phyloP scores from a whole-genome alignment of 352 stramenopile genomes.

The Globisporangium paroecandrum region DNA sequence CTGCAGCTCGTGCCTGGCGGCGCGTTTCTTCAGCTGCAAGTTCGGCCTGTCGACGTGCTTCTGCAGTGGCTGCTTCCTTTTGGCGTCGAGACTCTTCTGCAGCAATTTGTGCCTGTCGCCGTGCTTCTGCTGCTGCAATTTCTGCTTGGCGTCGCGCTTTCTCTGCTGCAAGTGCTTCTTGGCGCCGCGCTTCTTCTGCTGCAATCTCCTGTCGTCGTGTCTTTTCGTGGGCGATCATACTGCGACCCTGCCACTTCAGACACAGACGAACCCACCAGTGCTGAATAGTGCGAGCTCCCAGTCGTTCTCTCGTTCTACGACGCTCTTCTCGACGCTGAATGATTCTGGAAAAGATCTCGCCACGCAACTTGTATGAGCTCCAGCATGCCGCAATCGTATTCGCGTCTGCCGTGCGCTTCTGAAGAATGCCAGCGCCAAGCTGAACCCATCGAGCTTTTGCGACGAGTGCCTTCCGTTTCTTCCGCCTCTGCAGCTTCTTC shows the following conservation, averaged over 20 bases:
- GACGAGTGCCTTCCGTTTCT: constrained; percentile 25
- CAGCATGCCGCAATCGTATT: constrained; percentile 35
- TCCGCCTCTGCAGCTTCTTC: constrained; percentile 20
- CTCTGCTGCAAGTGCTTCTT: background rate
- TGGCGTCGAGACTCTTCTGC: background rate
- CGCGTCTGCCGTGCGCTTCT: constrained; percentile 22
- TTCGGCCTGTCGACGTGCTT: constrained; percentile 3
- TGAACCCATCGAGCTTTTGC: constrained; percentile 31
- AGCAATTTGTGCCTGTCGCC: background rate
- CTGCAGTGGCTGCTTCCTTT: background rate
- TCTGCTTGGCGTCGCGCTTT: background rate
- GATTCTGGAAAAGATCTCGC: constrained; percentile 19
- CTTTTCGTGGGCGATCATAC: constrained; percentile 22
- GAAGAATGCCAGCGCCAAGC: constrained; percentile 25
- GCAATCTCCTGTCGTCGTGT: constrained; percentile 7
- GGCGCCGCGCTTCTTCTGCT: background rate
- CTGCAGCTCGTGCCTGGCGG: background rate
- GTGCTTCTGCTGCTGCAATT: background rate
- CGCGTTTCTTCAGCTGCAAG: background rate
- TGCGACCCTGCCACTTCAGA: constrained; percentile 33
- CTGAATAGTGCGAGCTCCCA: constrained; percentile 27
- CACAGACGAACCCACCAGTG: constrained; percentile 42
- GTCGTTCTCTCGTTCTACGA: constrained; percentile 9
- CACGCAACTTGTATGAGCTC: constrained; percentile 26
- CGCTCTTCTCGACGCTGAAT: constrained; percentile 6